A percentile compares a stretch with the other conserved stretches of the same genome.
Evolutionary conservation across 2,329 filamentous ascomycete species (phyloP).

Genomic region (Aureobasidium sp.): DNA sequence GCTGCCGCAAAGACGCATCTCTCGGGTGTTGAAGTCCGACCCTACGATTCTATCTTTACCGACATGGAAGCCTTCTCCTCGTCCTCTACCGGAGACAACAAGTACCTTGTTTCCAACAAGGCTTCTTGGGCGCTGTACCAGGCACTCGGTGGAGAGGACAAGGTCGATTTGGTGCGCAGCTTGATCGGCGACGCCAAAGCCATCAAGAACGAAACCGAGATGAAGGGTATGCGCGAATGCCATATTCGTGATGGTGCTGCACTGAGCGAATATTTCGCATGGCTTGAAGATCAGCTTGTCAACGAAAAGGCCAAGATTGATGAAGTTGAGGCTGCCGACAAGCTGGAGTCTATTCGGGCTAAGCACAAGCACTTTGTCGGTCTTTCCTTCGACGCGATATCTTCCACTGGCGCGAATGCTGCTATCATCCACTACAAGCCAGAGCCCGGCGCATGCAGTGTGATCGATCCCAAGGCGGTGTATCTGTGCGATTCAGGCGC

Average conservation of each 20-base stretch:
- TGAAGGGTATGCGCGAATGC: conserved; percentile 87
- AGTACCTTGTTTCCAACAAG: conserved; percentile 79
- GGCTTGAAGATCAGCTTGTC: conserved; percentile 83
- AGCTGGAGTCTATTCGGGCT: conserved; percentile 68
- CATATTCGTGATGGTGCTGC: conserved; percentile 91
- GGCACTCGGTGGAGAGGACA: conserved; percentile 74
- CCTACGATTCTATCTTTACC: conserved; percentile 73
- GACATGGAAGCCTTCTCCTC: conserved; percentile 60
- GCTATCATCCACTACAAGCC: conserved; percentile 95
- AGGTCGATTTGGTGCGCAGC: conserved; percentile 79
- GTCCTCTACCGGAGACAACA: conserved; percentile 35
- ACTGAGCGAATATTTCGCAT: conserved; percentile 86
- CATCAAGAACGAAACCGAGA: conserved; percentile 82
- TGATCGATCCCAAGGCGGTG: conserved; percentile 74
- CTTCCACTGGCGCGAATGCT: conserved; percentile 84
- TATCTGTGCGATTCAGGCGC: conserved; percentile 96
- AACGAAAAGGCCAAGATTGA: conserved; percentile 66
- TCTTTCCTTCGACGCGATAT: conserved; percentile 91
- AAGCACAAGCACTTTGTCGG: conserved; percentile 72
- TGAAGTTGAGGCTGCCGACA: conserved; percentile 86
- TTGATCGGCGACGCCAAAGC: conserved; percentile 87
- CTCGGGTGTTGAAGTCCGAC: conserved; percentile 62
- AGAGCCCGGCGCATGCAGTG: conserved; percentile 69
- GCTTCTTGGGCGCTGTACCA: conserved; percentile 89
- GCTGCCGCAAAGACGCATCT: conserved; percentile 63